Conservation (phyloP, 768 basidiomycete species). For the Lanmaoa rubissima region DNA sequence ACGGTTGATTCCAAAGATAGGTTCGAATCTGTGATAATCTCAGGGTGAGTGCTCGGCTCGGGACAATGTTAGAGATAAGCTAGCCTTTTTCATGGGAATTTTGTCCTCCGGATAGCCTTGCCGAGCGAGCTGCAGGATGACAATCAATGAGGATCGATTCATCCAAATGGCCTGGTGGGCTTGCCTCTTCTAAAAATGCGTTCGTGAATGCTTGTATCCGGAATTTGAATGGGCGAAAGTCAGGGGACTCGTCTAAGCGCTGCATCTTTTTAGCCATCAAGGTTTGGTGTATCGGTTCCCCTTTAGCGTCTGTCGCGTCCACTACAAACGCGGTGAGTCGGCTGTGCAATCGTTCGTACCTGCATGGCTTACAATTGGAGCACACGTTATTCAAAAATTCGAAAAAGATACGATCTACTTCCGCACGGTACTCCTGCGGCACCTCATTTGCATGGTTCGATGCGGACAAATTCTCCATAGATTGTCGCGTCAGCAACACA, state of each 20-base stretch:
- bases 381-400: conserved; percentile 85
- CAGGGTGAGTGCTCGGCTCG: conserved; percentile 15
- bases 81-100: conserved; percentile 94
- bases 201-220: conserved; percentile 97
- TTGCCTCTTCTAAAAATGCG: conserved; percentile 88
- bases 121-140: conserved; percentile 57
- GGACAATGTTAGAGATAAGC: conserved; percentile 17
- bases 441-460: conserved; percentile 56
- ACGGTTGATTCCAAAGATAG: conserved; percentile 93
- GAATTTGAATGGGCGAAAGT: conserved; percentile 99
- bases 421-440: conserved; percentile 73
- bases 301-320: conserved; percentile 90
- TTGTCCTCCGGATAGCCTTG: conserved; percentile 92
- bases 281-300: conserved; percentile 96
- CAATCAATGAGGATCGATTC: conserved; percentile 7
- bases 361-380: conserved; percentile 72
- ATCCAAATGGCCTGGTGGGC: conserved; percentile 15
- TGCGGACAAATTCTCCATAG: conserved; percentile 26
- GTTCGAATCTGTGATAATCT: conserved; percentile 66
- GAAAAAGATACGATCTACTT: conserved; percentile 90
- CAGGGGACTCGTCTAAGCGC: conserved; percentile 90
- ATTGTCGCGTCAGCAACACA: conserved; percentile 17
- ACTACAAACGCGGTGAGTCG: conserved; percentile 48
- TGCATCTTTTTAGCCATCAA: conserved; percentile 99
- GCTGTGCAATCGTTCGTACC: conserved; percentile 2